Percentiles rank a stretch among this genome's conserved stretches.
Evolutionary conservation across 2,329 filamentous ascomycete genomes (phyloP).

Genomic region (Penicillium capsulatum): DNA sequence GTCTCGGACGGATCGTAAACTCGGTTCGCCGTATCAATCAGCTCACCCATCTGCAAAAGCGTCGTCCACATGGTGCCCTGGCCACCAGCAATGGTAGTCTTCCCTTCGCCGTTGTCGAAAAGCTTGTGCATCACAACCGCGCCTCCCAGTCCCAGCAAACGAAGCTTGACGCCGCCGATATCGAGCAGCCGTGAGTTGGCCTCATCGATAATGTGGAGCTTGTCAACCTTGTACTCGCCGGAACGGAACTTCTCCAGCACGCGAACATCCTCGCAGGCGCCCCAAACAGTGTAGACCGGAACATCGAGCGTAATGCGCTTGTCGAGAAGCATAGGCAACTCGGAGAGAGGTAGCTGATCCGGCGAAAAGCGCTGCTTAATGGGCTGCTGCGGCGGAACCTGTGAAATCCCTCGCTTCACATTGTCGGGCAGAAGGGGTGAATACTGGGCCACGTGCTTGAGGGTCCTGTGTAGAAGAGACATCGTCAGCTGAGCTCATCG

Average conservation of each 20-base stretch:
- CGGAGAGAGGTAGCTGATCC: slow-evolving; percentile 82
- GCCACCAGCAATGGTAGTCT: slow-evolving; percentile 95
- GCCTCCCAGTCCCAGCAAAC: slow-evolving; percentile 86
- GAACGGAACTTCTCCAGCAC: slow-evolving; percentile 97
- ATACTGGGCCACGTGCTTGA: slow-evolving; percentile 98
- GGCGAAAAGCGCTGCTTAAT: slow-evolving; percentile 82
- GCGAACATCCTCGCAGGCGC: slow-evolving; percentile 95
- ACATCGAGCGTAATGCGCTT: slow-evolving; percentile 89
- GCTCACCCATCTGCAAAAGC: slow-evolving; percentile 92
- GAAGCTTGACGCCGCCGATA: slow-evolving; percentile 90
- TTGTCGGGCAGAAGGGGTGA: slow-evolving; percentile 85
- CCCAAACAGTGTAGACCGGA: slow-evolving; percentile 98
- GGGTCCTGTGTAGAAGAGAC: slow-evolving; percentile 58
- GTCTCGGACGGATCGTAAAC: slow-evolving; percentile 98
- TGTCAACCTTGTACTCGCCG: slow-evolving; percentile 94
- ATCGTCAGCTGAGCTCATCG: slow-evolving; percentile 16
- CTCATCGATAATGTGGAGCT: slow-evolving; percentile 97
- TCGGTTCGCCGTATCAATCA: slow-evolving; percentile 95
- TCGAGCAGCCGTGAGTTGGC: slow-evolving; percentile 93
- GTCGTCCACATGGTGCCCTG: slow-evolving; percentile 99
- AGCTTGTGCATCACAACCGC: slow-evolving; percentile 99
- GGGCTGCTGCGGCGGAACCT: slow-evolving; percentile 59
- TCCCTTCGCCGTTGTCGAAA: slow-evolving; percentile 96
- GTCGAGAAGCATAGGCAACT: slow-evolving; percentile 82
- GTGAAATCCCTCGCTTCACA: slow-evolving; percentile 63